Base-by-base conservation (phyloP, 2,329 filamentous ascomycete genomes). In the Botrytis hyacinthi region DNA sequence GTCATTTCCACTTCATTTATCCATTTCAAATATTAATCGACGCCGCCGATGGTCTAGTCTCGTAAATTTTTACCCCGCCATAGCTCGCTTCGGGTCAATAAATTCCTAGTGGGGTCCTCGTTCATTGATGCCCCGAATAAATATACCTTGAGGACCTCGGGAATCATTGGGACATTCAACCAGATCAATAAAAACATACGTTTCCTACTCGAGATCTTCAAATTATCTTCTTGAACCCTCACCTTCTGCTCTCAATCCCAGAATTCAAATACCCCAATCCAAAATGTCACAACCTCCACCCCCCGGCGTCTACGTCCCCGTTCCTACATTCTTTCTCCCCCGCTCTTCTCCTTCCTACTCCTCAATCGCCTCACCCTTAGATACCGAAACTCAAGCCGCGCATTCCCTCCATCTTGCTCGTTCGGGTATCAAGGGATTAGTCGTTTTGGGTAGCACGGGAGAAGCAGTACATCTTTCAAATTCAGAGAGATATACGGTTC, bases 401-500 rank as follows among this genome's bases (percentile, higher is more conserved):
- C 89, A 91, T 83, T 86, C 86, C 22, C 79, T 91, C 2, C 87
- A 89, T 76, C 87, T 91, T 35, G 88, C 88, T 26, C 84, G 84
- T 68, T 86, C 85, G 65, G 89, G 89, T 54, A 87, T 91, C 76
- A 85, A 83, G 71, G 89, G 89, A 20, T 84, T 91, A 4, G 88
- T 91, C 4, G 84, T 91, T 48, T 84, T 91, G 51, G 89, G 89
- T 40, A 89, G 86, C 57, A 91, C 89, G 0, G 89, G 89, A 74
- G 89, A 91, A 80, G 89, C 88, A 3, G 86, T 91, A 37, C 89
- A 90, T 81, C 82, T 91, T 72, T 86, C 87, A 12, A 85, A 84
- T 73, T 80, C 83, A 46, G 89, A 91, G 79, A 87, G 89, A 66
- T 85, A 84, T 74, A 84, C 86, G 29, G 81, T 91, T 66, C 83